Conservation (phyloP, 306 rosid genomes). For the Castanopsis chinensis region DNA sequence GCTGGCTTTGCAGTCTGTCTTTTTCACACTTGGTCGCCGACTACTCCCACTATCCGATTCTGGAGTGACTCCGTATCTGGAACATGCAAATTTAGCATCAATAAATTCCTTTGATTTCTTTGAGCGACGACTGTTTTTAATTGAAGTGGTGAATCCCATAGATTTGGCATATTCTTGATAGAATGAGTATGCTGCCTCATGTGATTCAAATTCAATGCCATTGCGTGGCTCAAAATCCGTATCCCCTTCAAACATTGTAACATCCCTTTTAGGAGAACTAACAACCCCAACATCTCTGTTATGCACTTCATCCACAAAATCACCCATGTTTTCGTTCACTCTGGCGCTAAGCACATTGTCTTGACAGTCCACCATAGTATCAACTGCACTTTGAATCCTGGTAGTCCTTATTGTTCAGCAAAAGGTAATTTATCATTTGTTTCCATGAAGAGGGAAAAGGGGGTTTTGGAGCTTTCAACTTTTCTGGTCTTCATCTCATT, state of each 20-base stretch:
- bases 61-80: constrained; percentile 58
- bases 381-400: constrained; percentile 15
- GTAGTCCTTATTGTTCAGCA: constrained; percentile 17
- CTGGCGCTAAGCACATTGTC: constrained; percentile 17
- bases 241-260: constrained; percentile 40
- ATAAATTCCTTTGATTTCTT: constrained; percentile 60
- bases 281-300: constrained; percentile 30
- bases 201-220: constrained; percentile 58
- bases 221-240: constrained; percentile 42
- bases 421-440: not conserved
- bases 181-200: constrained; percentile 57
- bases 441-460: not conserved
- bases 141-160: constrained; percentile 66
- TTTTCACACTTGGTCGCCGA: constrained; percentile 60
- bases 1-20: constrained; percentile 66
- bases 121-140: constrained; percentile 57
- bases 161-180: constrained; percentile 63
- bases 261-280: constrained; percentile 34
- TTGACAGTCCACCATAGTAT: constrained; percentile 24
- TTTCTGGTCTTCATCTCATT: too few relatives aligned
- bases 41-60: constrained; percentile 54
- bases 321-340: constrained; percentile 27
- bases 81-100: constrained; percentile 65
- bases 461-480: too few relatives aligned
- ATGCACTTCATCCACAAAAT: constrained; percentile 38